phyloP scores from a whole-genome alignment of 176 grass and related monocot species.

The Chloris gayana region DNA sequence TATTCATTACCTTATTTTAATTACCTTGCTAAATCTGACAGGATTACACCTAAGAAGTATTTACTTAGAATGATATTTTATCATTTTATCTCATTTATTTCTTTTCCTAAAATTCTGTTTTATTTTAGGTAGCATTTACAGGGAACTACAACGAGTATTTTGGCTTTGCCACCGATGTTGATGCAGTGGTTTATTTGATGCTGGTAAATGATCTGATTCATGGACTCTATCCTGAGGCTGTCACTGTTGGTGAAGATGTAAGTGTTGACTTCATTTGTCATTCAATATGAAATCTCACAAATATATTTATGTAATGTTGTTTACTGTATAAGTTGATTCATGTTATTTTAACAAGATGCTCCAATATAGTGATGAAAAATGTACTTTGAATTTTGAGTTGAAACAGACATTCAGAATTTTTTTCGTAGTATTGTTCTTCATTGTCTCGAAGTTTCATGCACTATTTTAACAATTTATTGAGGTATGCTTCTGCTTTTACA shows the following conservation, averaged over 20 bases:
- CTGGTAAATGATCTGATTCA: constrained; percentile 90
- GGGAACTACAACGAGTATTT: constrained; percentile 95
- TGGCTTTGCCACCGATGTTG: constrained; percentile 82
- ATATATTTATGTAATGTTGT: constrained; percentile 10
- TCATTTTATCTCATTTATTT: constrained; percentile 13
- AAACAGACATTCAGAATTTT: not conserved
- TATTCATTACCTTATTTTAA: constrained; percentile 22
- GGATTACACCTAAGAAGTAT: constrained; percentile 22
- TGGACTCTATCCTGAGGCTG: constrained; percentile 78
- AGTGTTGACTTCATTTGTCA: constrained; percentile 30
- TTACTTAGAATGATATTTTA: not conserved
- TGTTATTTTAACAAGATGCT: too few species aligned
- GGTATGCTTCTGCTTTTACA: constrained; percentile 24
- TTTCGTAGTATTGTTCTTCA: not conserved
- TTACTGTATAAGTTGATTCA: too few species aligned
- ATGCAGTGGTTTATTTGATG: constrained; percentile 95
- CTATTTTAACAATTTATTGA: constrained; percentile 2
- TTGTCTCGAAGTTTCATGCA: not conserved
- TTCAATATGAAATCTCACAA: constrained; percentile 26
- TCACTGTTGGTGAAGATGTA: constrained; percentile 92
- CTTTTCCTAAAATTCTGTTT: constrained; percentile 27
- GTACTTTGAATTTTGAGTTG: constrained; percentile 8
- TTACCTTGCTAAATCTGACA: constrained; percentile 10
- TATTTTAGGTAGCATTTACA: constrained; percentile 67
- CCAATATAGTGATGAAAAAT: not conserved